Evolutionary conservation across 2,329 filamentous ascomycete genomes (phyloP), one percentile per base, ranked within the genome.

Genomic region (Mycosphaerelloides madeirae): DNA sequence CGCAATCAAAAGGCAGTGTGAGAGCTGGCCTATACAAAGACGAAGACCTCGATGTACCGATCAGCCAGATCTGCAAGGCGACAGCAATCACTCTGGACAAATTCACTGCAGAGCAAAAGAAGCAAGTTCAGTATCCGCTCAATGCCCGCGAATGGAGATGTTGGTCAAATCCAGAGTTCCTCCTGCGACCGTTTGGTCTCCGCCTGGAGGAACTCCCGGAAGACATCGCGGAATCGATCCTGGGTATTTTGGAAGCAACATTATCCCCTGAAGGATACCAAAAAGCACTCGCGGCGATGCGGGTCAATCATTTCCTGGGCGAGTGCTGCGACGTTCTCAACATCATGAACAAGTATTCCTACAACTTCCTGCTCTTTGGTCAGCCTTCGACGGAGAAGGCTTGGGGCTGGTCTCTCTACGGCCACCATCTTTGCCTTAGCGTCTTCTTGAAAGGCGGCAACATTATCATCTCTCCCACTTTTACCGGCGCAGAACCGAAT

Each of bases 401-500:
- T 0, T 89, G 85, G 85, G 85, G 84, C 1, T 85, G 79, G 65
- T 78, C 79, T 0, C 80, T 88, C 57, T 91, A 88, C 65, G 86
- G 86, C 6, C 86, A 91, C 62, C 86, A 91, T 55, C 72, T 91
- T 2, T 87, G 84, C 54, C 72, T 90, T 2, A 82, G 81, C 56
- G 74, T 85, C 16, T 84, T 89, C 59, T 72, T 89, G 43, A 77
- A 81, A 58, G 71, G 71, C 25, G 65, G 68, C 0, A 82, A 87
- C 61, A 80, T 88, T 38, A 69, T 87, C 34, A 72, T 87, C 2
- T 80, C 79, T 0, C 86, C 86, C 0, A 86, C 81, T 67, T 91
- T 91, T 65, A 87, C 84, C 0, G 86, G 86, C 43, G 86, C 86
- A 0, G 86, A 91, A 65, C 86, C 86, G 0, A 88, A 90, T 56